Conservation (phyloP, 352 stramenopile genomes). For the Halophytophthora polymorphica region DNA sequence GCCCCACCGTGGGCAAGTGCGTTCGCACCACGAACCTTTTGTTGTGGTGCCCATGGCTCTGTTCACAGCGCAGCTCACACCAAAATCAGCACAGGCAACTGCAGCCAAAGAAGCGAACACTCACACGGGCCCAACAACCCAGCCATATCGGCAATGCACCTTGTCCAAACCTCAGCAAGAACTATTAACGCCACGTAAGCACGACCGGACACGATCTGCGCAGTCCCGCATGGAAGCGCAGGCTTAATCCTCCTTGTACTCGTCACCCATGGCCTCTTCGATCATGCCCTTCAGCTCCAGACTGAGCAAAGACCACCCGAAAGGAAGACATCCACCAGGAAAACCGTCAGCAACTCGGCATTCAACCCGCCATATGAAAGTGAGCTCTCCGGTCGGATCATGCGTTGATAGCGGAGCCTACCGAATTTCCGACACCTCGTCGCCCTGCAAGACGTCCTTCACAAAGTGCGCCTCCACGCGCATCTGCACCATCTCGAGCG, state of each 20-base stretch:
- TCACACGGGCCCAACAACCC: too few species aligned
- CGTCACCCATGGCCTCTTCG: conserved; percentile 83
- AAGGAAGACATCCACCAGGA: background rate
- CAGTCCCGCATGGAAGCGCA: background rate
- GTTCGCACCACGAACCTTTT: too few species aligned
- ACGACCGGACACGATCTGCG: background rate
- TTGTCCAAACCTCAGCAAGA: too few species aligned
- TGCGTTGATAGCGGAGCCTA: conserved; percentile 13
- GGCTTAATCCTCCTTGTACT: conserved; percentile 85
- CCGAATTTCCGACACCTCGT: conserved; percentile 86
- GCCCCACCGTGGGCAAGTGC: too few species aligned
- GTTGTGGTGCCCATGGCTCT: too few species aligned
- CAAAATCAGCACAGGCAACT: too few species aligned
- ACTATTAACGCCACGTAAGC: too few species aligned
- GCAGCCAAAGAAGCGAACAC: too few species aligned
- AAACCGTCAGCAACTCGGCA: background rate
- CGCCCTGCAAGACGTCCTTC: conserved; percentile 82
- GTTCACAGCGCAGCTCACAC: too few species aligned
- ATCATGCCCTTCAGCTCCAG: conserved; percentile 89
- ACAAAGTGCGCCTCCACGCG: conserved; percentile 81
- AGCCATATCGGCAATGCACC: too few species aligned
- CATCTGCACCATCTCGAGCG: conserved; percentile 95
- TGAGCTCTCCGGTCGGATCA: background rate
- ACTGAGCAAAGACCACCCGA: conserved; percentile 17
- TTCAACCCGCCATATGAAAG: background rate